Evolutionary conservation across 73 alveolate genomes (phyloP).

Genomic region (Paramecium primaurelia): DNA sequence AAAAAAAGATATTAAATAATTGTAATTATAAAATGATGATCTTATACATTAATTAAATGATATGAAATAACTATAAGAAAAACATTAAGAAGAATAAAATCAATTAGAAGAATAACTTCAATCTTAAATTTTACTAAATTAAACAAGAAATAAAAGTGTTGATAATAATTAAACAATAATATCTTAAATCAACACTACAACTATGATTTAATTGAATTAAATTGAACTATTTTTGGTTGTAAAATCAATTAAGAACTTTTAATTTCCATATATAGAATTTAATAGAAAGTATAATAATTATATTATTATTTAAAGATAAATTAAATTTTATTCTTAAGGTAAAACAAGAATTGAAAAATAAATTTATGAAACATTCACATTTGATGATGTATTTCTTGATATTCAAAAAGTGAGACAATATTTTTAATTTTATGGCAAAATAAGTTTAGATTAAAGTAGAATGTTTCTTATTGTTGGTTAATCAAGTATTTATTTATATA

Average conservation of each 20-base stretch:
- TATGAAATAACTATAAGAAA: neutral
- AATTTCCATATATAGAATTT: neutral
- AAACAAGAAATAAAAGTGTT: neutral
- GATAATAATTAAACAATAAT: neutral
- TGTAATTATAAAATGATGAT: neutral
- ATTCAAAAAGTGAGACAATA: neutral
- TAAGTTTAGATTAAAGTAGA: constrained; percentile 13
- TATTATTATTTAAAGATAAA: neutral
- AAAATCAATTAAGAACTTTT: neutral
- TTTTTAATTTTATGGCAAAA: neutral
- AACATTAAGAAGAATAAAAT: neutral
- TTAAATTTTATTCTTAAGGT: neutral
- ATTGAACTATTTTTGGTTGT: neutral
- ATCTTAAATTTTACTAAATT: neutral
- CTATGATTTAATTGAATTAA: neutral
- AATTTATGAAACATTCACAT: neutral
- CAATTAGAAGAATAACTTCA: neutral
- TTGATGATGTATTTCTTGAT: neutral
- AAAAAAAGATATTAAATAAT: neutral
- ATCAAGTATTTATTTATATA: neutral
- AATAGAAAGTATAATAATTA: neutral
- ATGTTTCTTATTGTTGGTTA: neutral
- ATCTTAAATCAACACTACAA: neutral
- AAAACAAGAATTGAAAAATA: neutral
- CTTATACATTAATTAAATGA: neutral